Evolutionary conservation across 805 yeast genomes (phyloP).

Genomic region (Candida tallmaniae): DNA sequence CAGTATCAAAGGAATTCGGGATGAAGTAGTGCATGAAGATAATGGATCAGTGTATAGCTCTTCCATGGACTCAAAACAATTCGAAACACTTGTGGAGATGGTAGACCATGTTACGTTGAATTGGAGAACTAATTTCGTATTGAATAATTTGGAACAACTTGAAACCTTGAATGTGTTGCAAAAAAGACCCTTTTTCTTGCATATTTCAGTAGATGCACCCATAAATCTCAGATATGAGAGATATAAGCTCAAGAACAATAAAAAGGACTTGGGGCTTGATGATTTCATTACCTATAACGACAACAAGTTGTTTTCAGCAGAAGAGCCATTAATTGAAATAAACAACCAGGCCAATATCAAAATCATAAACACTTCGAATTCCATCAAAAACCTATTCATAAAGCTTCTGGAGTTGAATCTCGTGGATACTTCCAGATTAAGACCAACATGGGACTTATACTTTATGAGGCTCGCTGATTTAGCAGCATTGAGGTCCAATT

Average conservation of each 20-base stretch:
- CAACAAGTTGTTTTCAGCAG: constrained; percentile 32
- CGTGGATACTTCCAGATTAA: constrained; percentile 43
- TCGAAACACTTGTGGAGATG: constrained; percentile 40
- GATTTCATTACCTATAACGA: constrained; percentile 35
- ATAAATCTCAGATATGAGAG: constrained; percentile 42
- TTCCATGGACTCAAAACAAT: constrained; percentile 16
- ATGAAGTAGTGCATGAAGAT: background rate
- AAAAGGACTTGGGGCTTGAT: constrained; percentile 17
- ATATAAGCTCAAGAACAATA: constrained; percentile 12
- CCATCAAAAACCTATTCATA: constrained; percentile 29
- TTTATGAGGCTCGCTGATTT: constrained; percentile 91
- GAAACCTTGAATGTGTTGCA: constrained; percentile 43
- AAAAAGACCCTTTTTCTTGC: constrained; percentile 81
- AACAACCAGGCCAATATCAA: constrained; percentile 51
- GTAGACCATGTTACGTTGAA: constrained; percentile 58
- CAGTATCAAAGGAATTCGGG: constrained; percentile 4
- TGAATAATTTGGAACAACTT: constrained; percentile 44
- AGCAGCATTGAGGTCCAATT: constrained; percentile 89
- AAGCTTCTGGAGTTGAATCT: constrained; percentile 38
- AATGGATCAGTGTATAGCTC: constrained; percentile 6
- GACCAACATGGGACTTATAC: constrained; percentile 96
- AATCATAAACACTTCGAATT: constrained; percentile 35
- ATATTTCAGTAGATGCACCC: constrained; percentile 75
- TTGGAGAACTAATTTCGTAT: constrained; percentile 63
- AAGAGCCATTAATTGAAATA: constrained; percentile 53